Conservation (phyloP, 257 asterid genomes). For the Eucommia ulmoides region DNA sequence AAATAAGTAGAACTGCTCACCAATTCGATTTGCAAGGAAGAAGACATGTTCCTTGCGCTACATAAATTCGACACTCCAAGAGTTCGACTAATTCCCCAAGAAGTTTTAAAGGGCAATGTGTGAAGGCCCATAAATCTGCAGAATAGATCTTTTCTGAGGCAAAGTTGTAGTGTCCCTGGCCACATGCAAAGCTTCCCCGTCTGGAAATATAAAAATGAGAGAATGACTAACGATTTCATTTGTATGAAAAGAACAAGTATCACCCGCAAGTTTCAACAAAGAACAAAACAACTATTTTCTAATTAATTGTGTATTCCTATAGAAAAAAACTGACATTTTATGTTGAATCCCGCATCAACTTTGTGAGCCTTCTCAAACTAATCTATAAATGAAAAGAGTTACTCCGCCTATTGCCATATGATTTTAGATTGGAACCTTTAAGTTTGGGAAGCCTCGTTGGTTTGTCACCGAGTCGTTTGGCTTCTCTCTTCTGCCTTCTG, state of each 20-base stretch:
- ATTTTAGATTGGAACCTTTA: no score
- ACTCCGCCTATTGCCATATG: no score
- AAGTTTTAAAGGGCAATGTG: slow-evolving; percentile 71
- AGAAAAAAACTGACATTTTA: no score
- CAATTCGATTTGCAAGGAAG: slow-evolving; percentile 72
- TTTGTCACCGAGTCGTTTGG: no score
- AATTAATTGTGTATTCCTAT: not conserved
- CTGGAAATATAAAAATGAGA: slow-evolving; percentile 20
- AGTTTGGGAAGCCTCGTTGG: no score
- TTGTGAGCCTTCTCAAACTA: no score
- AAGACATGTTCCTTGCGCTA: slow-evolving; percentile 52
- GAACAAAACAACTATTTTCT: not conserved
- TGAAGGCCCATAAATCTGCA: slow-evolving; percentile 70
- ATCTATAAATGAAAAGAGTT: no score
- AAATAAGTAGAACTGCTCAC: slow-evolving; percentile 25
- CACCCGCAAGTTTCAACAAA: not conserved
- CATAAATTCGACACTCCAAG: slow-evolving; percentile 71
- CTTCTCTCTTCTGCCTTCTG: no score
- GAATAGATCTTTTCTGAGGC: slow-evolving; percentile 66
- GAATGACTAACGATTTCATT: no score
- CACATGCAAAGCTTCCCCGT: slow-evolving; percentile 65
- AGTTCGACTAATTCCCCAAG: slow-evolving; percentile 55
- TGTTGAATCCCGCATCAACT: no score
- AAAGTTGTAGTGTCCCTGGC: slow-evolving; percentile 84
- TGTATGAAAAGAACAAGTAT: no score